phyloP scores from a whole-genome alignment of 129 eudicot species.

The Calendula officinalis region DNA sequence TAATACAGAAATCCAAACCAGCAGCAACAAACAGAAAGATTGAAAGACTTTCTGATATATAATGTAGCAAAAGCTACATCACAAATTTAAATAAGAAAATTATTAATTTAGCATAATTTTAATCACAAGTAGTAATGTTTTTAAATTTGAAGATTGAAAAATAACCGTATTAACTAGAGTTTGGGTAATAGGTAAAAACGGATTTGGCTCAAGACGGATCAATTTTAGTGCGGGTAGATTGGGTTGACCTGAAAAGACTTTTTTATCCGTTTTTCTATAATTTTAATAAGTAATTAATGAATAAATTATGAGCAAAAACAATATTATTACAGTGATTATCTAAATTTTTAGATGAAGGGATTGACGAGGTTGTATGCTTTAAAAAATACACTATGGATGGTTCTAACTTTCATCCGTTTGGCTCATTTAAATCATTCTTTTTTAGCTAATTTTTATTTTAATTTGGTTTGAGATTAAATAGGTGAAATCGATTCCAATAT shows the following conservation, averaged over 20 bases:
- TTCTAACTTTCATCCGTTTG: not conserved
- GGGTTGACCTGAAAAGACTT: not conserved
- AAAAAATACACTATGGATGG: not conserved
- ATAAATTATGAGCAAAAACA: not conserved
- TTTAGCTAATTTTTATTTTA: not conserved
- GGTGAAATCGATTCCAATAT: not conserved
- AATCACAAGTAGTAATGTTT: not conserved
- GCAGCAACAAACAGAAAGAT: constrained; percentile 79
- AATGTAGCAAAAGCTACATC: constrained; percentile 74
- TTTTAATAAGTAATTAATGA: not conserved
- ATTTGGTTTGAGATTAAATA: not conserved
- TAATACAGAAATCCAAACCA: constrained; percentile 79
- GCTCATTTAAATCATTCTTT: not conserved
- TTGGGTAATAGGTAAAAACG: not conserved
- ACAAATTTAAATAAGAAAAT: constrained; percentile 16
- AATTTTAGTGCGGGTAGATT: not conserved
- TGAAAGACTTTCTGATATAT: constrained; percentile 67
- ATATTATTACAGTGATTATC: not conserved
- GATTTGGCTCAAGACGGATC: not conserved
- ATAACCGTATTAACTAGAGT: not conserved
- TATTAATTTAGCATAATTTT: not conserved
- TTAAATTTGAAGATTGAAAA: not conserved
- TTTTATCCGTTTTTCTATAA: not conserved
- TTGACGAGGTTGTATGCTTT: not conserved
- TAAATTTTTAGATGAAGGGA: not conserved